Evolutionary conservation across 306 rosid genomes (phyloP).

Genomic region (Inga leiocalycina): DNA sequence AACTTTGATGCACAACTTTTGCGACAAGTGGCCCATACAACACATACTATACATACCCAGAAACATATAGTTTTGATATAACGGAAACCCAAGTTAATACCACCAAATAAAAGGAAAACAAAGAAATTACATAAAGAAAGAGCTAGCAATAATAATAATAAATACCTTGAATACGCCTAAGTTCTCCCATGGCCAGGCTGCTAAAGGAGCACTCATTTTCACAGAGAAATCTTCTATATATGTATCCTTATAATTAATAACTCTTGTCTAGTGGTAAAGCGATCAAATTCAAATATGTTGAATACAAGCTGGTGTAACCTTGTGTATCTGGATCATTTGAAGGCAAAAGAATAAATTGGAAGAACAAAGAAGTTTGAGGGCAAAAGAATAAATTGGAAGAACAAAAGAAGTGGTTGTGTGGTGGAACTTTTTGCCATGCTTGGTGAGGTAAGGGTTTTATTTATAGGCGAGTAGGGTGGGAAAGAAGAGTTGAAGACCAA

Average conservation of each 20-base stretch:
- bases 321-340: neutral
- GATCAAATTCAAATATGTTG: neutral
- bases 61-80: neutral
- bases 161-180: slow-evolving; percentile 75
- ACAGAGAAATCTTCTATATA: neutral
- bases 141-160: neutral
- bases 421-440: neutral
- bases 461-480: slow-evolving; percentile 15
- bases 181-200: slow-evolving; percentile 86
- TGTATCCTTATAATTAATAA: neutral
- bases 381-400: neutral
- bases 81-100: neutral
- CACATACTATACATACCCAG: slow-evolving; percentile 46
- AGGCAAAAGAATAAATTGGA: neutral
- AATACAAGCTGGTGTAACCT: neutral
- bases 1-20: slow-evolving; percentile 47
- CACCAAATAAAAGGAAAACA: neutral
- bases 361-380: neutral
- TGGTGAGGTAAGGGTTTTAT: neutral
- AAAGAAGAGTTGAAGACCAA: neutral
- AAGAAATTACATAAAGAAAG: neutral
- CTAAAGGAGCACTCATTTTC: slow-evolving; percentile 66
- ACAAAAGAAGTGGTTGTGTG: neutral
- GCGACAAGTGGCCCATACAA: slow-evolving; percentile 67
- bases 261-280: neutral